phyloP scores from a whole-genome alignment of 495 filamentous ascomycete genomes.

The Lichenothelia convexa region DNA sequence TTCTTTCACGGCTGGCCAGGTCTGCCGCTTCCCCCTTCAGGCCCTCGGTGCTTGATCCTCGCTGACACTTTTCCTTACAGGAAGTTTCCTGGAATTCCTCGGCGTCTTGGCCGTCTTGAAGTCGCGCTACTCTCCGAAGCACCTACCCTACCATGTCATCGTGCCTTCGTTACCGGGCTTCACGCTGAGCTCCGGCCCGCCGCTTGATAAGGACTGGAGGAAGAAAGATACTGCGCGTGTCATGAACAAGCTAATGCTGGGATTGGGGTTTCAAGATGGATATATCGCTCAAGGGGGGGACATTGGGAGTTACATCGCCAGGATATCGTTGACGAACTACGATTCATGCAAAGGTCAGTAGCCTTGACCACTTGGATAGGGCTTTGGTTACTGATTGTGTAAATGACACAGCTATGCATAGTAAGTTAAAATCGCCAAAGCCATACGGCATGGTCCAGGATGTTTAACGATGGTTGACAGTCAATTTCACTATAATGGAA shows the following conservation, averaged over 20 bases:
- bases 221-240: slow-evolving; percentile 26
- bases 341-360: slow-evolving; percentile 24
- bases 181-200: slow-evolving; percentile 34
- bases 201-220: slow-evolving; percentile 30
- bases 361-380: too few species aligned
- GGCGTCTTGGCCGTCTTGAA: slow-evolving; percentile 26
- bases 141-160: slow-evolving; percentile 46
- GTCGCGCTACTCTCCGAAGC: slow-evolving; percentile 32
- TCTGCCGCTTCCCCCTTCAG: neutral
- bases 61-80: slow-evolving; percentile 3
- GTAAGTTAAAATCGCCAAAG: too few species aligned
- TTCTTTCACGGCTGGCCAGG: slow-evolving; percentile 46
- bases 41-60: slow-evolving; percentile 14
- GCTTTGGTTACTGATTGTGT: too few species aligned
- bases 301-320: slow-evolving; percentile 35
- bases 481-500: slow-evolving; percentile 8
- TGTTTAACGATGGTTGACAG: too few species aligned
- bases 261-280: slow-evolving; percentile 36
- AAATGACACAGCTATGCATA: too few species aligned
- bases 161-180: slow-evolving; percentile 48
- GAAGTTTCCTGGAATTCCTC: slow-evolving; percentile 39
- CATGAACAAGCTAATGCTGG: slow-evolving; percentile 39
- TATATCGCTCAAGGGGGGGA: slow-evolving; percentile 54
- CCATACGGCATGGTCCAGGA: too few species aligned
- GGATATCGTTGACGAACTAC: slow-evolving; percentile 23